Evolutionary conservation across 2,329 filamentous ascomycete genomes (phyloP), one percentile per base, ranked within the genome.

Genomic region (Aureobasidium sp.): DNA sequence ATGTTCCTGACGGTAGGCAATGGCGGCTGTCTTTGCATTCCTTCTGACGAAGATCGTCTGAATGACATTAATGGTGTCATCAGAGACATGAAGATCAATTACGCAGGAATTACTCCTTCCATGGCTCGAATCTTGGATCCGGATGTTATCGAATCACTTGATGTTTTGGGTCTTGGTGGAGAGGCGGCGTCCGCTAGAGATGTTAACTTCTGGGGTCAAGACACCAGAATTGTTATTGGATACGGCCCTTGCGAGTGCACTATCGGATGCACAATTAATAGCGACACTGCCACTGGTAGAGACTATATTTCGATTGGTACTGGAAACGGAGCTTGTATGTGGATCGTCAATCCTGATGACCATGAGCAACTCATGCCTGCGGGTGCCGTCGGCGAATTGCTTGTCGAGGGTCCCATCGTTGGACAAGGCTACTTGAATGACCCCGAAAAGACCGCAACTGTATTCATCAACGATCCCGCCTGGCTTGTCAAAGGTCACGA

Each of bases 301-400:
- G 61, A 57, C 36, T 63, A 63, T 22, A 64, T 61, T 2, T 63
- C 58, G n/a, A 66, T 69, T 25, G 68, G 67, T 14, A 56, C 22
- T 27, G 64, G 63, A 29, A 62, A 65, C 17, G 65, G 67, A 29
- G 61, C 42, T 25, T 61, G 49, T 41, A 67, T 61, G 58, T 75
- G 73, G 73, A 68, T 75, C 20, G 70, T 70, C 3, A 66, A 73
- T 48, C 66, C 68, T 1, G 63, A 68, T 11, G 66, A 73, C 37
- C 65, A 69, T 41, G 63, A 72, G 22, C 52, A 31, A 14, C 64
- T 74, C 1, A 55, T 76, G 1, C 75, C 78, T 0, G 67, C 80
- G 4, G 80, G 80, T 8, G 73, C 73, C 20, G 70, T 78, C 9
- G 79, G 79, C 15, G 80, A 82, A 65, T 64, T 82, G 57, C 66